These are phyloP conservation scores for Massarina eburnea DNA, from an alignment of 2,329 filamentous ascomycete species.

Conservation along the genomic window DNA sequence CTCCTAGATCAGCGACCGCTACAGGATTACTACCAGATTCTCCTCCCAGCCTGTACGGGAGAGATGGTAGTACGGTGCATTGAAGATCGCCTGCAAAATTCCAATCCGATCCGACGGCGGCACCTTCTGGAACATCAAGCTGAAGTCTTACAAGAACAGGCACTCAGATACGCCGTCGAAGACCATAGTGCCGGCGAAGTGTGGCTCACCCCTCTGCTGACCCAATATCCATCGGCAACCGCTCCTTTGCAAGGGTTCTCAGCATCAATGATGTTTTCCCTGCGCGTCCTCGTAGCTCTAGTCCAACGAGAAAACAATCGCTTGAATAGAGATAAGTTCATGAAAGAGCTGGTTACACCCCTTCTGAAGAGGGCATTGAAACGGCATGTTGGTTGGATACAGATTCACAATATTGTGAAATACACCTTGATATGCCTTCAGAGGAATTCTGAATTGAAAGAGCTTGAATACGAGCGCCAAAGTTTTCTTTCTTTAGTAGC, in stretches of 20 bases:
- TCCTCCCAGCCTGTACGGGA: constrained; percentile 25
- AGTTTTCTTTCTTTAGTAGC: constrained; percentile 22
- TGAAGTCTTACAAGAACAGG: constrained; percentile 14
- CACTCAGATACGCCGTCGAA: constrained; percentile 11
- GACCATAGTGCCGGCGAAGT: neutral
- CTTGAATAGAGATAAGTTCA: constrained; percentile 12
- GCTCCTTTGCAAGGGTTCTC: constrained; percentile 17
- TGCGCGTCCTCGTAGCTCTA: constrained; percentile 17
- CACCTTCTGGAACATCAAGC: constrained; percentile 19
- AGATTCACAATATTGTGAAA: constrained; percentile 18
- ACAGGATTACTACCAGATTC: constrained; percentile 15
- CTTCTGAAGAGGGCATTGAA: constrained; percentile 23
- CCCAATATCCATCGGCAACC: constrained; percentile 10
- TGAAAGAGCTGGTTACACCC: constrained; percentile 20
- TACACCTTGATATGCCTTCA: constrained; percentile 20
- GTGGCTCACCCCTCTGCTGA: constrained; percentile 11
- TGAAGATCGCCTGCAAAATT: constrained; percentile 2
- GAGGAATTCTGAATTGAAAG: constrained; percentile 9
- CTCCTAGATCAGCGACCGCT: constrained; percentile 23
- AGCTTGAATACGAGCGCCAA: constrained; percentile 7
- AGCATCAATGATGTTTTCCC: constrained; percentile 30
- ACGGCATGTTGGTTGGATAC: constrained; percentile 17
- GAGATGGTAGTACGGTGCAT: constrained; percentile 16
- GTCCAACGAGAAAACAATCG: neutral
- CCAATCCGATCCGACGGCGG: constrained; percentile 6